A percentile compares a stretch with the other conserved stretches of the same genome.
These are phyloP conservation scores for Suillus placidus DNA, from an alignment of 768 basidiomycete genomes.

Conservation along the genomic window DNA sequence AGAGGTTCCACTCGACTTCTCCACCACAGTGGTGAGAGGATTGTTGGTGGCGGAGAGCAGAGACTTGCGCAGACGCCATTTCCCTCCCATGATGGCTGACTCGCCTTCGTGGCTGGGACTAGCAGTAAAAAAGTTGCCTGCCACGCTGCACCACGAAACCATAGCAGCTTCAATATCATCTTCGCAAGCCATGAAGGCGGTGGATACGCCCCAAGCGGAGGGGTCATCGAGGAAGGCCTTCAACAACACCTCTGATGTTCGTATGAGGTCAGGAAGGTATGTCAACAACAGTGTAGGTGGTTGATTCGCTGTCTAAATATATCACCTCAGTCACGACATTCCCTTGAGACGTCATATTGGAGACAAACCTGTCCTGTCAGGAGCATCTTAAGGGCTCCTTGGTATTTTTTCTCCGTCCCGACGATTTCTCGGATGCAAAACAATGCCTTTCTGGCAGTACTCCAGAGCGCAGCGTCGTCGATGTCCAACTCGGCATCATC, in stretches of 20 bases:
- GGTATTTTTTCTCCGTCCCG: constrained; percentile 49
- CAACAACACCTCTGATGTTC: constrained; percentile 53
- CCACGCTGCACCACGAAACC: constrained; percentile 49
- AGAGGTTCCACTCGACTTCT: constrained; percentile 11
- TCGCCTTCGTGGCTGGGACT: constrained; percentile 12
- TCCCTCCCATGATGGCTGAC: constrained; percentile 19
- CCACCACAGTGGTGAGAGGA: constrained; percentile 6
- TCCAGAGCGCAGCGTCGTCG: constrained; percentile 37
- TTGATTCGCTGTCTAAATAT: constrained; percentile 38
- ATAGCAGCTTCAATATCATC: constrained; percentile 57
- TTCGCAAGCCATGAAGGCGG: constrained; percentile 57
- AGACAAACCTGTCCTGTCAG: constrained; percentile 37
- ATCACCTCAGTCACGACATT: constrained; percentile 7
- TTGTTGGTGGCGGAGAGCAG: constrained; percentile 11
- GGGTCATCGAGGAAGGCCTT: constrained; percentile 59
- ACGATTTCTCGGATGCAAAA: constrained; percentile 52
- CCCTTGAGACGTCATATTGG: constrained; percentile 1
- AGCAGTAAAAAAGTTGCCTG: constrained; percentile 41
- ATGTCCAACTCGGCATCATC: constrained; percentile 14
- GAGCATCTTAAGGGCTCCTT: constrained; percentile 39
- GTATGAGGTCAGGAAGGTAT: constrained; percentile 53
- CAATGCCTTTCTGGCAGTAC: constrained; percentile 41
- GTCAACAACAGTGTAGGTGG: constrained; percentile 55
- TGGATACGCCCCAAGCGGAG: constrained; percentile 64
- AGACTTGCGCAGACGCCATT: constrained; percentile 28